Percentiles rank a stretch among this genome's conserved stretches.
Conservation (phyloP, 805 yeast species). For the Wickerhamomyces canadensis region DNA sequence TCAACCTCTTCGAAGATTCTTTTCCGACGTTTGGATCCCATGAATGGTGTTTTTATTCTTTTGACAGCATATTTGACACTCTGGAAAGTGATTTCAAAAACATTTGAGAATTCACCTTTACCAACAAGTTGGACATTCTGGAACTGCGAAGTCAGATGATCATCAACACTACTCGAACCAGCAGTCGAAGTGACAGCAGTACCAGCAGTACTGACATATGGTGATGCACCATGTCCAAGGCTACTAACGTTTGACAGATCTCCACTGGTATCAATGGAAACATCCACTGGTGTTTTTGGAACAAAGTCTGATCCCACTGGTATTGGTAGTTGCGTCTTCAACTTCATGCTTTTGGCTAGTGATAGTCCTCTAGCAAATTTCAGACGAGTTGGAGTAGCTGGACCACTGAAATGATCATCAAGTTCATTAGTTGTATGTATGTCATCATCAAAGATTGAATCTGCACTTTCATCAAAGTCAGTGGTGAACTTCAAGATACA, state of each 20-base stretch:
- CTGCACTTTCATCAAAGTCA: constrained; percentile 35
- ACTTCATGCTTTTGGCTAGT: constrained; percentile 12
- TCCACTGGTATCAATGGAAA: constrained; percentile 15
- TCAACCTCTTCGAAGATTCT: constrained; percentile 74
- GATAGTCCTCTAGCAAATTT: constrained; percentile 16
- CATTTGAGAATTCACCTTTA: constrained; percentile 84
- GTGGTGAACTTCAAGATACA: constrained; percentile 34
- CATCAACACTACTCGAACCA: constrained; percentile 26
- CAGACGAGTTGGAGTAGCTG: constrained; percentile 40
- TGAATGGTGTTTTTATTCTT: constrained; percentile 63
- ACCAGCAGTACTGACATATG: constrained; percentile 19
- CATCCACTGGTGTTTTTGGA: constrained; percentile 26
- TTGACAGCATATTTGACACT: constrained; percentile 77
- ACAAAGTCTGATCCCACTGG: constrained; percentile 17
- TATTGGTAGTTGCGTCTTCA: constrained; percentile 16
- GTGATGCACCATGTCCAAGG: constrained; percentile 13
- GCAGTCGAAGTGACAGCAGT: constrained; percentile 1
- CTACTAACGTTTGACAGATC: constrained; percentile 19
- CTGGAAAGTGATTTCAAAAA: constrained; percentile 72
- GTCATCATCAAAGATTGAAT: constrained; percentile 22
- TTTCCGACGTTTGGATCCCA: constrained; percentile 51
- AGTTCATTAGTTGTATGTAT: neutral
- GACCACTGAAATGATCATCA: constrained; percentile 21
- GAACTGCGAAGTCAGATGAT: constrained; percentile 43
- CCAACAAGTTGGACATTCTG: constrained; percentile 69